A percentile compares a stretch with the other conserved stretches of the same genome.
phyloP scores from a whole-genome alignment of 768 basidiomycete species.

The Termitomyces sp. region DNA sequence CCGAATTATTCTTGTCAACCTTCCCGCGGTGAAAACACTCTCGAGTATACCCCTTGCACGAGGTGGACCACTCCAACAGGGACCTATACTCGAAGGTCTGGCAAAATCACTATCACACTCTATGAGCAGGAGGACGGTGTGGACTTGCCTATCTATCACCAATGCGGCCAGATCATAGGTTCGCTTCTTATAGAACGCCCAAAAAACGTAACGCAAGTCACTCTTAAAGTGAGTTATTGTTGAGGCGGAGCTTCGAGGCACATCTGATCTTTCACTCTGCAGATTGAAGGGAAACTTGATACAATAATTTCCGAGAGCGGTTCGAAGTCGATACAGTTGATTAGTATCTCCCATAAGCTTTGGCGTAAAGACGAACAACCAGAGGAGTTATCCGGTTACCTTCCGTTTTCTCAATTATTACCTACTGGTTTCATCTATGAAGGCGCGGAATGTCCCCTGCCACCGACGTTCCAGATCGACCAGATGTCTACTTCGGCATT shows the following conservation, averaged over 20 bases:
- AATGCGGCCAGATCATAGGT: constrained; percentile 34
- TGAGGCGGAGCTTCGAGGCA: background rate
- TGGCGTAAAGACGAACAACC: constrained; percentile 21
- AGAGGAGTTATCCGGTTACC: constrained; percentile 20
- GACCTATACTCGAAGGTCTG: constrained; percentile 32
- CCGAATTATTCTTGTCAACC: constrained; percentile 57
- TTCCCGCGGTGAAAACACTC: constrained; percentile 41
- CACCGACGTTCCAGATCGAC: constrained; percentile 39
- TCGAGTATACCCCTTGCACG: constrained; percentile 40
- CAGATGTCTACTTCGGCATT: constrained; percentile 29
- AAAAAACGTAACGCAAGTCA: constrained; percentile 34
- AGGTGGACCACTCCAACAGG: constrained; percentile 26
- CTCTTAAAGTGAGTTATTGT: constrained; percentile 33
- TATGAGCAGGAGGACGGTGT: constrained; percentile 38
- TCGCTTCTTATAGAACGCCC: constrained; percentile 33
- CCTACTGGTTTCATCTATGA: constrained; percentile 40
- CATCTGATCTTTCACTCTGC: constrained; percentile 1
- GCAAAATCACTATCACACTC: constrained; percentile 35
- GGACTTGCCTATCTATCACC: constrained; percentile 38
- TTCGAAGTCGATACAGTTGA: constrained; percentile 25
- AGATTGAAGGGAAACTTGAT: constrained; percentile 41
- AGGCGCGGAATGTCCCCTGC: constrained; percentile 28
- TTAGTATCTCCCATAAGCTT: constrained; percentile 26
- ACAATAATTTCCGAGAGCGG: constrained; percentile 31
- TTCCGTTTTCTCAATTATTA: constrained; percentile 39